Conservation (phyloP, 139 green algal species). For the Coelastrella sp. region DNA sequence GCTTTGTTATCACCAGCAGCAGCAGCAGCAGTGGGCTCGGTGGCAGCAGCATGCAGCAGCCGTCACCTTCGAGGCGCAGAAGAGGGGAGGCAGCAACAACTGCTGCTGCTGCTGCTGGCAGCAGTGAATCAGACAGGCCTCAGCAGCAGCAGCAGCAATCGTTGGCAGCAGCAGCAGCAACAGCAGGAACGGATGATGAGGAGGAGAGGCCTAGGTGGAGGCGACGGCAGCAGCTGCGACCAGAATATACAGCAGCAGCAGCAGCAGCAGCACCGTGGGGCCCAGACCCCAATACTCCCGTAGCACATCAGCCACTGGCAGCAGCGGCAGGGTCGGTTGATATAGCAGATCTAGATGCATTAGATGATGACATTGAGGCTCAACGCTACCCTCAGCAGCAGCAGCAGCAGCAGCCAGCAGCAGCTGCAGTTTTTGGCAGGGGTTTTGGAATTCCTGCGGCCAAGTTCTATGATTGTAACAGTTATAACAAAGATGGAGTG, state of each 20-base stretch:
- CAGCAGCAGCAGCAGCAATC: constrained; percentile 32
- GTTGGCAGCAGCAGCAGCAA: neutral
- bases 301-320: neutral
- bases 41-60: constrained; percentile 6
- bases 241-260: constrained; percentile 9
- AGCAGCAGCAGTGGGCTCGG: neutral
- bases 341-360: neutral
- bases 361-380: constrained; percentile 8
- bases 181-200: neutral
- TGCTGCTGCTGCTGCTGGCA: neutral
- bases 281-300: neutral
- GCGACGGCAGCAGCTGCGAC: neutral
- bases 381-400: constrained; percentile 18
- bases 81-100: neutral
- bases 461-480: constrained; percentile 10
- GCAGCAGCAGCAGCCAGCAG: constrained; percentile 20
- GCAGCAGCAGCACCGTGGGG: constrained; percentile 15
- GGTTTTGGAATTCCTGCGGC: constrained; percentile 10
- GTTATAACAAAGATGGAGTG: constrained; percentile 31
- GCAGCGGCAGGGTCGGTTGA: neutral
- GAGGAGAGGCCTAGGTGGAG: constrained; percentile 14
- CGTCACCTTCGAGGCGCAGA: constrained; percentile 2
- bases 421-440: constrained; percentile 4
- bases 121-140: neutral
- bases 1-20: neutral